phyloP scores from a whole-genome alignment of 257 asterid species.

The Craterostigma plantagineum region DNA sequence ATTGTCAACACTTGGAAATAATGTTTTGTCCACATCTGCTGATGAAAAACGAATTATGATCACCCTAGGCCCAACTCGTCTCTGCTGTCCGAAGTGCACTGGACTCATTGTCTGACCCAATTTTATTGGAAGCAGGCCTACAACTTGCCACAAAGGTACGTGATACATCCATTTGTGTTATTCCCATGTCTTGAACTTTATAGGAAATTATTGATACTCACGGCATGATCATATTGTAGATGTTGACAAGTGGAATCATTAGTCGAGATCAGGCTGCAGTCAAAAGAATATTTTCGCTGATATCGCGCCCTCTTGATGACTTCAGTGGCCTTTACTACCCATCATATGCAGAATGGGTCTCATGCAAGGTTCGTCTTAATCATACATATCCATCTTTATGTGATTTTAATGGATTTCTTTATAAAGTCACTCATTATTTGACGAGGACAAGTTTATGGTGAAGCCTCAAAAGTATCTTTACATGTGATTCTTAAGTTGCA shows the following conservation, averaged over 20 bases:
- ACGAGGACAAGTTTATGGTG: too few relatives aligned
- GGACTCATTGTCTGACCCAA: constrained; percentile 68
- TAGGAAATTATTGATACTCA: constrained; percentile 11
- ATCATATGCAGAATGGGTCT: constrained; percentile 99
- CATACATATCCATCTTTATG: neutral
- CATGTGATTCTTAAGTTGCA: too few relatives aligned
- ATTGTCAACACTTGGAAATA: constrained; percentile 1
- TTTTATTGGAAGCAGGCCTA: constrained; percentile 86
- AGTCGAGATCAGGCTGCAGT: constrained; percentile 92
- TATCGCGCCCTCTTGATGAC: constrained; percentile 86
- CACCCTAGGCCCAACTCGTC: constrained; percentile 72
- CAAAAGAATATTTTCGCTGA: constrained; percentile 86
- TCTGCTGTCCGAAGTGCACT: constrained; percentile 96
- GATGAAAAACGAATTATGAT: constrained; percentile 1
- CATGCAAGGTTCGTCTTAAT: constrained; percentile 65
- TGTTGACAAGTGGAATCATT: constrained; percentile 88
- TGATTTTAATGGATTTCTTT: too few relatives aligned
- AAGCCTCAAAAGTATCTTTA: too few relatives aligned
- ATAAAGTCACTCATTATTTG: too few relatives aligned
- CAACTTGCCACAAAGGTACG: constrained; percentile 87
- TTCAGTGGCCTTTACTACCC: constrained; percentile 85
- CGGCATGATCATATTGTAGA: constrained; percentile 32
- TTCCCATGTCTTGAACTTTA: constrained; percentile 3
- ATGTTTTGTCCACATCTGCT: constrained; percentile 5
- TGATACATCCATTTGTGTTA: constrained; percentile 5